Evolutionary conservation across 257 asterid species (phyloP).

Genomic region (Catharanthus roseus): DNA sequence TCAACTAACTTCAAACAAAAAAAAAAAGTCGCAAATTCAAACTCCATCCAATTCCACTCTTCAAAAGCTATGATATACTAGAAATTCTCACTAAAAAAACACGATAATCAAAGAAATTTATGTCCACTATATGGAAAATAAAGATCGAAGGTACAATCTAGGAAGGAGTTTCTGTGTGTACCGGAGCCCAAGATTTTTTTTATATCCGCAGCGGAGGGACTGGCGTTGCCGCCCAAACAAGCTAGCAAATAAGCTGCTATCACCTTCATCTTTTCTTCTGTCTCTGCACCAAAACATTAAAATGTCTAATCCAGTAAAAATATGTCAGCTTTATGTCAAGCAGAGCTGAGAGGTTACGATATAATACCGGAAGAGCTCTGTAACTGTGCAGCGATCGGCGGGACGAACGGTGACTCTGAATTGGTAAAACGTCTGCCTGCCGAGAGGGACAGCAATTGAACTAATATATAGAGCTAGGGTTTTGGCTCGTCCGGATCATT

Average conservation of each 20-base stretch:
- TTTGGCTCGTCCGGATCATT: background rate
- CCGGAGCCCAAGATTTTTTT: constrained; percentile 17
- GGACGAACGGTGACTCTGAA: too few relatives aligned
- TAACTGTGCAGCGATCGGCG: background rate
- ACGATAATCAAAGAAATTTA: too few relatives aligned
- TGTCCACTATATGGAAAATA: background rate
- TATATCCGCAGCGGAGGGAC: constrained; percentile 14
- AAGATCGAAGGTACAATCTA: background rate
- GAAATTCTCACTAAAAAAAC: too few relatives aligned
- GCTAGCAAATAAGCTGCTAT: constrained; percentile 23
- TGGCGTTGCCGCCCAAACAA: constrained; percentile 18
- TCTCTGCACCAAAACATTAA: background rate
- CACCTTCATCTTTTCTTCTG: constrained; percentile 17
- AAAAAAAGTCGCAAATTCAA: too few relatives aligned
- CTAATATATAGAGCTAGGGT: constrained; percentile 8
- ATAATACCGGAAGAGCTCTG: background rate
- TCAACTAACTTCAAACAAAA: too few relatives aligned
- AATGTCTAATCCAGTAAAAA: background rate
- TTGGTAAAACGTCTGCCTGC: background rate
- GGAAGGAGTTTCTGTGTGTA: background rate
- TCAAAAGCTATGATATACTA: too few relatives aligned
- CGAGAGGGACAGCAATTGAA: background rate
- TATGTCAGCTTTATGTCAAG: too few relatives aligned
- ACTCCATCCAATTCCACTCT: background rate
- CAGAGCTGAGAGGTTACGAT: background rate